Conservation (phyloP, 179 eudicot species). For the Carnegiea gigantea region DNA sequence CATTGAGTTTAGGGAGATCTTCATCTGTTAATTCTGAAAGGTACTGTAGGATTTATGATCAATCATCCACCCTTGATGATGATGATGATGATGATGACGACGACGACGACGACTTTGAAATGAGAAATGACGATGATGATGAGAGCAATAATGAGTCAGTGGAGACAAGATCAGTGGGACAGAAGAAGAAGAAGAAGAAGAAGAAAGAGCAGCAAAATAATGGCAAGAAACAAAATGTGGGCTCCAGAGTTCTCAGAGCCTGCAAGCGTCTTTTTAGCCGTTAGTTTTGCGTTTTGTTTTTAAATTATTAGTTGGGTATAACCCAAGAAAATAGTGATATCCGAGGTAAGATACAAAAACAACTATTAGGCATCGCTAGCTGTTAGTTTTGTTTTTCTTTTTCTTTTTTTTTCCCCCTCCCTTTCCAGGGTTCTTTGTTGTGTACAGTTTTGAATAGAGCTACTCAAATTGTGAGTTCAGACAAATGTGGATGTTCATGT, state of each 20-base stretch:
- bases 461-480: background rate
- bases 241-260: conserved; percentile 45
- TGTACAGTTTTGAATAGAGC: background rate
- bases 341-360: too few relatives aligned
- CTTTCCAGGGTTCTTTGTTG: background rate
- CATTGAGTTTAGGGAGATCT: conserved; percentile 53
- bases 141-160: conserved; percentile 15
- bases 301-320: too few relatives aligned
- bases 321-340: too few relatives aligned
- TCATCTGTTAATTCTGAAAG: conserved; percentile 57
- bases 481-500: background rate
- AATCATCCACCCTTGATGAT: conserved; percentile 29
- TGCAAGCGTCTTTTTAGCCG: conserved; percentile 60
- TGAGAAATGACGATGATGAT: conserved; percentile 19
- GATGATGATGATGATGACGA: conserved; percentile 17
- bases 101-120: background rate
- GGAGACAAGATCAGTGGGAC: conserved; percentile 28
- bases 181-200: conserved; percentile 30
- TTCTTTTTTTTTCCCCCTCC: too few relatives aligned
- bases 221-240: conserved; percentile 24
- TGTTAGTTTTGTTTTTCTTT: too few relatives aligned
- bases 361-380: too few relatives aligned
- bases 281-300: conserved; percentile 15
- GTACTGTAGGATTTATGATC: conserved; percentile 66
- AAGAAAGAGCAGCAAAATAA: background rate